phyloP scores from a whole-genome alignment of 1,284 basidiomycete species.

The Melampsora americana region DNA sequence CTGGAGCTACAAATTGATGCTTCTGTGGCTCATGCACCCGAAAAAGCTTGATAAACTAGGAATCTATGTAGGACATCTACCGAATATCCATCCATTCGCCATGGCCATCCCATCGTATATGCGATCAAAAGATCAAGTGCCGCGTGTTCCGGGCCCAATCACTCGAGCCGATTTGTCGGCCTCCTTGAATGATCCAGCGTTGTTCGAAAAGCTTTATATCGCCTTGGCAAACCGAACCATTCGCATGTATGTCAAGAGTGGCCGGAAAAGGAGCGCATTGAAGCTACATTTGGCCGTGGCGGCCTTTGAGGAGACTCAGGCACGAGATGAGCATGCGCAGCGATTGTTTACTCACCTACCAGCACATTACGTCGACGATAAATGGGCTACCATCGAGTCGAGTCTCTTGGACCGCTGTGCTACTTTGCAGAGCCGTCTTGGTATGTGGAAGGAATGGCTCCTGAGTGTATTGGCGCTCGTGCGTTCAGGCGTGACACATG shows the following conservation, averaged over 20 bases:
- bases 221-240: slow-evolving; percentile 72
- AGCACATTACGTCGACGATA: slow-evolving; percentile 67
- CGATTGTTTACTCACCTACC: slow-evolving; percentile 71
- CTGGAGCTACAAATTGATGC: slow-evolving; percentile 9
- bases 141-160: not conserved
- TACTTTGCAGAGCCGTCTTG: slow-evolving; percentile 47
- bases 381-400: slow-evolving; percentile 49
- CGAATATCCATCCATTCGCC: slow-evolving; percentile 68
- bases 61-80: slow-evolving; percentile 68
- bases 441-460: slow-evolving; percentile 48
- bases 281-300: slow-evolving; percentile 79
- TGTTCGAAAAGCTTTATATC: slow-evolving; percentile 51
- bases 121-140: slow-evolving; percentile 4
- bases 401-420: slow-evolving; percentile 45
- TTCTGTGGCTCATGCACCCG: slow-evolving; percentile 26
- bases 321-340: slow-evolving; percentile 63
- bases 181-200: slow-evolving; percentile 37
- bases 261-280: slow-evolving; percentile 75
- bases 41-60: slow-evolving; percentile 76
- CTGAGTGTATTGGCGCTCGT: slow-evolving; percentile 50
- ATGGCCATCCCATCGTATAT: slow-evolving; percentile 52
- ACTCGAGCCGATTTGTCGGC: slow-evolving; percentile 45
- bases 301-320: slow-evolving; percentile 78
- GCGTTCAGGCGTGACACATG: slow-evolving; percentile 47
- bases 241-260: slow-evolving; percentile 72